Evolutionary conservation across 192 early-diverging fungal genomes (phyloP).

Genomic region (Helicostylum pulchrum): DNA sequence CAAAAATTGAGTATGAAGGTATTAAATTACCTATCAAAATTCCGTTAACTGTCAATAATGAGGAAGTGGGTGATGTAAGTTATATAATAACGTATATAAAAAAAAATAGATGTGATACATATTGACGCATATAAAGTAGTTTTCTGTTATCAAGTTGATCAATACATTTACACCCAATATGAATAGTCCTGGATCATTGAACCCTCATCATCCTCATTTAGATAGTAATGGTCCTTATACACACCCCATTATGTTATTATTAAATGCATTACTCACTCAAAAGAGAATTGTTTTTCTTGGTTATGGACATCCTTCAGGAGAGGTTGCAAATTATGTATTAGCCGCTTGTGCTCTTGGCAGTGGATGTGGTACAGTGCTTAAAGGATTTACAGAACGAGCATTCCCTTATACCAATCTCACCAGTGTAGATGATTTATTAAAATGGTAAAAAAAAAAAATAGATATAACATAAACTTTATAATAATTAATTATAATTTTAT

Average conservation of each 20-base stretch:
- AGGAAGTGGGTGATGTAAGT: constrained; percentile 89
- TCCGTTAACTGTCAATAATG: constrained; percentile 79
- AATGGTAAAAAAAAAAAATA: constrained; percentile 54
- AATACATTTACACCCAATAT: constrained; percentile 67
- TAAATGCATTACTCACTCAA: constrained; percentile 90
- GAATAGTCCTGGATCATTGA: constrained; percentile 34
- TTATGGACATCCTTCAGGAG: constrained; percentile 83
- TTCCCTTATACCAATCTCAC: constrained; percentile 90
- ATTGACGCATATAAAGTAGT: constrained; percentile 40
- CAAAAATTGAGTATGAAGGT: constrained; percentile 78
- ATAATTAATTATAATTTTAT: neutral
- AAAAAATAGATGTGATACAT: neutral
- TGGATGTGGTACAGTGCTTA: constrained; percentile 82
- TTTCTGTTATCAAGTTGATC: constrained; percentile 78
- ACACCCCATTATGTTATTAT: constrained; percentile 80
- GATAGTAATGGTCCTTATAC: constrained; percentile 82
- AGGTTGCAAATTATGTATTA: constrained; percentile 90
- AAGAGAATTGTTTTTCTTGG: constrained; percentile 92
- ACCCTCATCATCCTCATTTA: constrained; percentile 82
- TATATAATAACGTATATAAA: neutral
- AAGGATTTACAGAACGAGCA: constrained; percentile 83
- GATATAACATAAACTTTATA: neutral
- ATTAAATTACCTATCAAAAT: constrained; percentile 87
- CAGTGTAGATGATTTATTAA: constrained; percentile 80
- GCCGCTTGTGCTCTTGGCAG: constrained; percentile 87